Evolutionary conservation across 148 eudicot species (phyloP).

Genomic region (Fagopyrum tataricum): DNA sequence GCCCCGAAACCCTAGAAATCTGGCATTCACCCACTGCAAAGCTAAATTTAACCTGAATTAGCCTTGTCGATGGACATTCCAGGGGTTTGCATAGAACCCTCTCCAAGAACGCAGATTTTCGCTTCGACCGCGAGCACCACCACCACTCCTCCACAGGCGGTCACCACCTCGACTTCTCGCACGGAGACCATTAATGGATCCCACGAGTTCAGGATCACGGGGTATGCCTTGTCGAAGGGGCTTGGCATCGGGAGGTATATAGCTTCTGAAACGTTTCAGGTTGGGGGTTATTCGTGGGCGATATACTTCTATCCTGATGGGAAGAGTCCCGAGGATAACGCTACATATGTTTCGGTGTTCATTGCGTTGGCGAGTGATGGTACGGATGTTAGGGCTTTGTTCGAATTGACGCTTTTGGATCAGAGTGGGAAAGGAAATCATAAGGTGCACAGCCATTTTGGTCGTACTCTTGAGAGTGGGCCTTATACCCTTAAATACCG

Average conservation of each 20-base stretch:
- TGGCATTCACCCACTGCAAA: neutral
- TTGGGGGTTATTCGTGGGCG: conserved; percentile 51
- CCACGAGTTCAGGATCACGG: conserved; percentile 40
- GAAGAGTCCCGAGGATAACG: conserved; percentile 43
- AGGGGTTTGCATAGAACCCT: conserved; percentile 24
- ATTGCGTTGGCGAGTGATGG: conserved; percentile 53
- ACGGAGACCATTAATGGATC: conserved; percentile 35
- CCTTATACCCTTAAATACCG: conserved; percentile 44
- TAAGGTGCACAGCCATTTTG: conserved; percentile 48
- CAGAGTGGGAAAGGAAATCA: conserved; percentile 46
- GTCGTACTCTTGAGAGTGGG: conserved; percentile 39
- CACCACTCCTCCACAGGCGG: neutral
- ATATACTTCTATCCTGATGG: conserved; percentile 57
- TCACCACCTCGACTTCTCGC: conserved; percentile 32
- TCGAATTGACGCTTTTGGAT: conserved; percentile 44
- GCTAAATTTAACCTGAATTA: conserved; percentile 7
- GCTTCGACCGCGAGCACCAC: conserved; percentile 7
- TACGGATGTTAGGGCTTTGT: conserved; percentile 46
- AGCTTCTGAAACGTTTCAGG: conserved; percentile 42
- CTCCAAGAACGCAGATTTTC: conserved; percentile 6
- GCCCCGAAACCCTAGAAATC: neutral
- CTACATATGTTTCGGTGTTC: conserved; percentile 36
- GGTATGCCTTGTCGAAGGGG: conserved; percentile 40
- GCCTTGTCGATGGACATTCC: conserved; percentile 26
- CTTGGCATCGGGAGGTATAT: conserved; percentile 42